Evolutionary conservation across 495 filamentous ascomycete genomes (phyloP).

Genomic region (Daldinia loculata): DNA sequence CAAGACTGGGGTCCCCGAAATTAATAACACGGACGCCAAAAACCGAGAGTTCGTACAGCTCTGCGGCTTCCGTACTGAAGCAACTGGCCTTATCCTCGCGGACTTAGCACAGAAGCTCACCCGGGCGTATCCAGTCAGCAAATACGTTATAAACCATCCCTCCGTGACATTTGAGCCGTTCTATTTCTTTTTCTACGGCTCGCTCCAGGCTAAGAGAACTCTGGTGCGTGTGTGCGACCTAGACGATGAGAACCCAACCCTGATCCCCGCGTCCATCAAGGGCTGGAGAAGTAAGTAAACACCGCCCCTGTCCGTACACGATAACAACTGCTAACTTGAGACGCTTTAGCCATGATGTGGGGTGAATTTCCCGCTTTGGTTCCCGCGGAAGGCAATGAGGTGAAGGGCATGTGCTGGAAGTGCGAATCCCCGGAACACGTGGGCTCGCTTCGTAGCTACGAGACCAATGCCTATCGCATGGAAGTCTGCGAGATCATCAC

Average conservation of each 20-base stretch:
- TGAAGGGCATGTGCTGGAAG: constrained; percentile 29
- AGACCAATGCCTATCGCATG: constrained; percentile 29
- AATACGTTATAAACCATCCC: neutral
- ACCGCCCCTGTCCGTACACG: neutral
- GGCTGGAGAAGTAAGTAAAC: constrained; percentile 27
- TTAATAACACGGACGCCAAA: too few species aligned
- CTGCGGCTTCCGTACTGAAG: constrained; percentile 7
- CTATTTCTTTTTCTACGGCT: constrained; percentile 47
- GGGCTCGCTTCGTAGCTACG: constrained; percentile 6
- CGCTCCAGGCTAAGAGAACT: constrained; percentile 24
- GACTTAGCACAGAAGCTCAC: neutral
- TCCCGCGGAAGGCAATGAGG: constrained; percentile 6
- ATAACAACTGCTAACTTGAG: constrained; percentile 4
- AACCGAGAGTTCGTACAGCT: constrained; percentile 4
- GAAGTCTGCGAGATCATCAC: constrained; percentile 25
- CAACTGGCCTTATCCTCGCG: neutral
- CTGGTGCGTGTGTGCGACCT: constrained; percentile 1
- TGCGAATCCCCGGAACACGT: constrained; percentile 30
- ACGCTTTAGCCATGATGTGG: constrained; percentile 28
- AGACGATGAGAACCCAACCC: neutral
- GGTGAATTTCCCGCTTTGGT: constrained; percentile 25
- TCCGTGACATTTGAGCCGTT: constrained; percentile 35
- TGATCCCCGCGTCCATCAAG: constrained; percentile 17
- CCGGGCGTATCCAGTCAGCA: neutral
- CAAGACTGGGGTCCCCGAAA: neutral